phyloP scores from a whole-genome alignment of 805 yeast genomes.

The Nakazawaea ambrosiae region DNA sequence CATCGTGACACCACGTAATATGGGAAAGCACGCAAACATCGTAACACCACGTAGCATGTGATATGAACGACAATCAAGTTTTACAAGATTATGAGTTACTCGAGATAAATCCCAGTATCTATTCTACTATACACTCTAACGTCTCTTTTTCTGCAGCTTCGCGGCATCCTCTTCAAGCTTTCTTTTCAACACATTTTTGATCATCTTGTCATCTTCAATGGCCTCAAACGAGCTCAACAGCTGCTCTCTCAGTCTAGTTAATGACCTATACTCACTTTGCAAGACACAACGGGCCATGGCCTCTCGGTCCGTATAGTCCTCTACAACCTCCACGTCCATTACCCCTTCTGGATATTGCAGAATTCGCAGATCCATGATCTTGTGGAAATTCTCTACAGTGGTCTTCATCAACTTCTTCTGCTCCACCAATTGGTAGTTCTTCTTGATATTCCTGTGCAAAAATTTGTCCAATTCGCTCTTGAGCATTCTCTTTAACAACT shows the following conservation, averaged over 20 bases:
- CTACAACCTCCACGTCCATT: constrained; percentile 11
- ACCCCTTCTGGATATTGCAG: constrained; percentile 38
- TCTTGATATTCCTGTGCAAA: constrained; percentile 46
- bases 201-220: constrained; percentile 53
- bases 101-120: no score
- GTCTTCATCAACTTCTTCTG: constrained; percentile 37
- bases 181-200: constrained; percentile 53
- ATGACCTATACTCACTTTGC: constrained; percentile 46
- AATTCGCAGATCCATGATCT: constrained; percentile 29
- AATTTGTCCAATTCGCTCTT: constrained; percentile 24
- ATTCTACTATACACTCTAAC: no score
- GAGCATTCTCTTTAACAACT: constrained; percentile 23
- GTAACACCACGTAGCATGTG: no score
- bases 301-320: constrained; percentile 21
- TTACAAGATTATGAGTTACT: no score
- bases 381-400: constrained; percentile 21
- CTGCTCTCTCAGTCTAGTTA: constrained; percentile 29
- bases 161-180: constrained; percentile 23
- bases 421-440: constrained; percentile 56
- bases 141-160: constrained; percentile 20
- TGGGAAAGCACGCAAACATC: no score
- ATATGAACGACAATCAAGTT: no score
- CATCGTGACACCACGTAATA: no score
- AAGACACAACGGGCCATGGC: constrained; percentile 51
- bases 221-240: constrained; percentile 27